These are phyloP conservation scores for Picea glauca DNA, from an alignment of 75 land plant species.

Conservation along the genomic window DNA sequence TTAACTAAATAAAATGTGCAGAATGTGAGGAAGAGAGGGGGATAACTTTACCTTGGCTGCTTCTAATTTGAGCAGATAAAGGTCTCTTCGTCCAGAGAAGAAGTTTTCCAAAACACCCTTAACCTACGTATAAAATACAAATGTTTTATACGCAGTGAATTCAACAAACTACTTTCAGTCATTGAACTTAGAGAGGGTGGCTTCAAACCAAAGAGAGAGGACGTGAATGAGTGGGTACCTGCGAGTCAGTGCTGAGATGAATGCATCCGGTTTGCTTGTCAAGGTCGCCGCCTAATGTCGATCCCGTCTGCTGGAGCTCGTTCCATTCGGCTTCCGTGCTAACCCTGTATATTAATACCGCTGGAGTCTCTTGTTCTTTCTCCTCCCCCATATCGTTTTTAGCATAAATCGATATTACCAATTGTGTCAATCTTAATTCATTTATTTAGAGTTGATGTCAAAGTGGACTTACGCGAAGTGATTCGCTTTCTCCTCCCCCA, in stretches of 20 bases:
- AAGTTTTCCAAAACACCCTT: conserved; percentile 33
- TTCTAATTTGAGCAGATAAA: conserved; percentile 44
- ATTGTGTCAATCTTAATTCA: too few species aligned
- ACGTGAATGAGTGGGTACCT: conserved; percentile 20
- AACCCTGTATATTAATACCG: conserved; percentile 49
- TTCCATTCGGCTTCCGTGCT: conserved; percentile 54
- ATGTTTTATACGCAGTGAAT: too few species aligned
- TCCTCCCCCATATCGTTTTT: too few species aligned
- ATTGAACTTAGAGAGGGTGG: too few species aligned
- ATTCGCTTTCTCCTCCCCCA: too few species aligned
- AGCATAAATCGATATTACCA: too few species aligned
- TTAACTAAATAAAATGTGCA: not conserved
- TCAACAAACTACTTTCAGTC: too few species aligned
- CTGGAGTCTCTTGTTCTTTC: not conserved
- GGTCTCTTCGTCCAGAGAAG: conserved; percentile 29
- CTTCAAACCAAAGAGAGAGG: too few species aligned
- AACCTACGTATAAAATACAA: conserved; percentile 27
- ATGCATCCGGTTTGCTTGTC: conserved; percentile 46
- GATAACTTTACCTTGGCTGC: conserved; percentile 35
- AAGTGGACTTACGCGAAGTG: too few species aligned
- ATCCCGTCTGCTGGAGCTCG: conserved; percentile 28
- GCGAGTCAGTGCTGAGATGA: conserved; percentile 48
- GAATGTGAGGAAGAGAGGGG: not conserved
- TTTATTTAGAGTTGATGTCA: too few species aligned
- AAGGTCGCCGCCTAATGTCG: conserved; percentile 37